Conservation (phyloP, 352 stramenopile species). For the Phytophthora podocarpi region DNA sequence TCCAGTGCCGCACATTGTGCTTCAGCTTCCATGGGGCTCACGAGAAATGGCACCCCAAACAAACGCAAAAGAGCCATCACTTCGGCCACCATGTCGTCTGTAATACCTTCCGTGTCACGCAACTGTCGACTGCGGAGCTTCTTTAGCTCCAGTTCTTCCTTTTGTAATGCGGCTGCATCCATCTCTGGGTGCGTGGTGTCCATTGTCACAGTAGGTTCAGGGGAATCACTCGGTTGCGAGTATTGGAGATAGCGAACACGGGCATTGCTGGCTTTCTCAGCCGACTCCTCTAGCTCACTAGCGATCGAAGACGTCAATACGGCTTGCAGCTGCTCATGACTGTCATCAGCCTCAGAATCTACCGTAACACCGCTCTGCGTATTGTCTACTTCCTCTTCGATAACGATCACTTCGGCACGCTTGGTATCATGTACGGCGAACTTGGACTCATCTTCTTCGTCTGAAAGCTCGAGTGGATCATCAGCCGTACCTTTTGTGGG, state of each 20-base stretch:
- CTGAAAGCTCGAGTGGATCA: conserved; percentile 13
- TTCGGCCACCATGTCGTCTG: conserved; percentile 98
- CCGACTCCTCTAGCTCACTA: conserved; percentile 27
- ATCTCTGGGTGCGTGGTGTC: conserved; percentile 23
- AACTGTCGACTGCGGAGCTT: conserved; percentile 79
- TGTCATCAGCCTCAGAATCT: conserved; percentile 12
- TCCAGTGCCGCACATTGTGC: conserved; percentile 98
- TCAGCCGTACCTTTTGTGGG: conserved; percentile 11
- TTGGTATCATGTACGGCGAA: not conserved
- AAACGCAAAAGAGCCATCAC: conserved; percentile 96
- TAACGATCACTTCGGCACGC: conserved; percentile 20
- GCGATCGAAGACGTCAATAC: conserved; percentile 43
- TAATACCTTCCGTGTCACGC: conserved; percentile 94
- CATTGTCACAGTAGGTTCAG: conserved; percentile 1
- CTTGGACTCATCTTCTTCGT: conserved; percentile 21
- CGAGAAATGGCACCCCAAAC: conserved; percentile 99
- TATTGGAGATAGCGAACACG: conserved; percentile 58
- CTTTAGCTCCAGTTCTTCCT: conserved; percentile 74
- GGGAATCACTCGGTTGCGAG: conserved; percentile 18
- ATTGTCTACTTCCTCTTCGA: conserved; percentile 38
- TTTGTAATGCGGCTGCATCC: conserved; percentile 48
- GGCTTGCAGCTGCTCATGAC: conserved; percentile 35
- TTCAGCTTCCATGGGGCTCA: conserved; percentile 99
- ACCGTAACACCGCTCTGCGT: not conserved
- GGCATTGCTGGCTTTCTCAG: conserved; percentile 11